Base-by-base conservation (phyloP, 1,284 basidiomycete species). In the Moesziomyces antarcticus region DNA sequence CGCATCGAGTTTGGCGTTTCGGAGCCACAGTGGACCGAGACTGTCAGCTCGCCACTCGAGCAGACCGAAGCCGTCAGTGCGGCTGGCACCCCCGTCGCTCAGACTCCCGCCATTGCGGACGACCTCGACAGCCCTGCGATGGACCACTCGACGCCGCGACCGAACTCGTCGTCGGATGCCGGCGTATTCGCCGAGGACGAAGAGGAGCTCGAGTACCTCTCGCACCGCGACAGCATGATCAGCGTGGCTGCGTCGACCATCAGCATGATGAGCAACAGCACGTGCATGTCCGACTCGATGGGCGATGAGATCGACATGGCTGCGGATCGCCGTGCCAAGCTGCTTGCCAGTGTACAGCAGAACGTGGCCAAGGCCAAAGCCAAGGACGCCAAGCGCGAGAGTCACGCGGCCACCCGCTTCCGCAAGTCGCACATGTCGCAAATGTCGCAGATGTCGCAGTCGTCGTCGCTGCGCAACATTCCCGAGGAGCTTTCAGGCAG, bases 241-340 rank as follows among this genome's bases (percentile, higher is more conserved):
- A 73, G 70, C 43, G 70, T 73, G 24, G 70, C 70, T 21, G 70
- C 70, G 0, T 73, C 70, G 9, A 76, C 73, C 16, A 66, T 76
- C 52, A 76, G 73, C 53, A 61, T 69, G 25, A 59, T 64, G 50
- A 76, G 70, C 71, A 75, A 70, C 60, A 68, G 71, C 61, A 72
- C 68, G 6, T 69, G 65, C 63, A 57, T 51, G 57, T 69, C 73
- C 10, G 73, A 76, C 55, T 41, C 63, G 46, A 51, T 73, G 52
- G 59, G 73, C n/a, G 73, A 73, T 16, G 67, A 71, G 30, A 47
- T 67, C 42, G 72, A 67, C 16, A 35, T 50, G 5, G 67, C 73
- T 3, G 73, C 70, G 9, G 63, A 70, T 24, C 65, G 73, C 25
- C 55, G 73, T 3, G 49, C 70, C 35, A 73, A 63, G 56, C 60